phyloP scores from a whole-genome alignment of 768 basidiomycete species.

The Lactarius quietus region DNA sequence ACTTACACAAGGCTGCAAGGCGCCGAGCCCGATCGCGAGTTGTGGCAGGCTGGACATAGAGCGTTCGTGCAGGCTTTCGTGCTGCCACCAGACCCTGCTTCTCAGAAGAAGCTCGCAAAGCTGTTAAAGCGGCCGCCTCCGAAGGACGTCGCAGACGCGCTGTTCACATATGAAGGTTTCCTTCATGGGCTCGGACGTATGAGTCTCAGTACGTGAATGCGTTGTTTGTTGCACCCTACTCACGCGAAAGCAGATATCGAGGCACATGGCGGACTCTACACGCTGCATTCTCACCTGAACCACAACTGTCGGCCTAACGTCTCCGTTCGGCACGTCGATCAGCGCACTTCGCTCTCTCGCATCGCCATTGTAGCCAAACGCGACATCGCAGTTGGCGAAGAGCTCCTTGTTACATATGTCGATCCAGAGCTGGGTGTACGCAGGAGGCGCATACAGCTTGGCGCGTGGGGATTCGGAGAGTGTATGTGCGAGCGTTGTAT shows the following conservation, averaged over 20 bases:
- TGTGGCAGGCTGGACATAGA: slow-evolving; percentile 64
- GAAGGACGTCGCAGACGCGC: slow-evolving; percentile 46
- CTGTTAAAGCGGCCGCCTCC: slow-evolving; percentile 50
- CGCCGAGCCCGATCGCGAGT: slow-evolving; percentile 55
- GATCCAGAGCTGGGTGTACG: slow-evolving; percentile 51
- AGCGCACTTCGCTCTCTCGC: slow-evolving; percentile 61
- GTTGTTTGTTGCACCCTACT: slow-evolving; percentile 2
- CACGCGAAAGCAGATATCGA: slow-evolving; percentile 80
- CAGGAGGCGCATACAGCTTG: slow-evolving; percentile 49
- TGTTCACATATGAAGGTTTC: slow-evolving; percentile 79
- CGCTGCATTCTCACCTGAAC: slow-evolving; percentile 83
- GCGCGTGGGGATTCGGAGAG: slow-evolving; percentile 71
- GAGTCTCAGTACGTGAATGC: slow-evolving; percentile 64
- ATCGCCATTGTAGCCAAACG: slow-evolving; percentile 70
- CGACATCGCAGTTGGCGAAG: slow-evolving; percentile 65
- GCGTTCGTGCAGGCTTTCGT: slow-evolving; percentile 61
- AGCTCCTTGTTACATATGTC: slow-evolving; percentile 76
- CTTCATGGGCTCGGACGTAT: slow-evolving; percentile 69
- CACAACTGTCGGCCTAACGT: slow-evolving; percentile 80
- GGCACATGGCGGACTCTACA: slow-evolving; percentile 82
- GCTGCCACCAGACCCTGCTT: slow-evolving; percentile 45
- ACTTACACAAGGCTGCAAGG: slow-evolving; percentile 34
- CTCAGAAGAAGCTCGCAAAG: slow-evolving; percentile 55
- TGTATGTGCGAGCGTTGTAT: slow-evolving; percentile 69
- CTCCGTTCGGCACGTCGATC: slow-evolving; percentile 74